A percentile compares a stretch with the other conserved stretches of the same genome.
Conservation (phyloP, 163 green algal genomes). For the Scenedesmus sp. region DNA sequence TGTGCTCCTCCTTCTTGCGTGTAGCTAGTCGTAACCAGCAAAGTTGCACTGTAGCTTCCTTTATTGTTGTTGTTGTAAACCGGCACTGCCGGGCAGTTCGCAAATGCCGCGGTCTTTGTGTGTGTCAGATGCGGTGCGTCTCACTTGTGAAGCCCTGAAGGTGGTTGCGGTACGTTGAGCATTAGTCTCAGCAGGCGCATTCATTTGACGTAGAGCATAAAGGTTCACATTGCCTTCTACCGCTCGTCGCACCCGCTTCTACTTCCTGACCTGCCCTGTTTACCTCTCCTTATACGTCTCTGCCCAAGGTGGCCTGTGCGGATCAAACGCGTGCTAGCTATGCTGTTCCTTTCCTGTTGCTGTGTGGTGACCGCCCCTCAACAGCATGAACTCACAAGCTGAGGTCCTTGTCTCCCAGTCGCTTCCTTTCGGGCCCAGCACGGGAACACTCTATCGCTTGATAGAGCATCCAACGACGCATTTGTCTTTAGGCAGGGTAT, state of each 20-base stretch:
- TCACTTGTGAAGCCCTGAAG: neutral
- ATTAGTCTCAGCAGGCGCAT: neutral
- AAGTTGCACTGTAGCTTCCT: neutral
- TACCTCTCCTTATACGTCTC: neutral
- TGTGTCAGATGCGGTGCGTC: neutral
- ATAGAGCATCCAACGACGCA: constrained; percentile 13
- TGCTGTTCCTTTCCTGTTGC: constrained; percentile 5
- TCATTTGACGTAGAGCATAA: neutral
- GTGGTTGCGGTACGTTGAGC: neutral
- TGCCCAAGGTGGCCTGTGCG: neutral
- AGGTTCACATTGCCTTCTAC: neutral
- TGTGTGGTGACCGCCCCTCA: neutral
- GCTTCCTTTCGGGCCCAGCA: neutral
- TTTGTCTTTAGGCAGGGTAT: neutral
- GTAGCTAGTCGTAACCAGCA: neutral
- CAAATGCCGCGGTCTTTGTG: neutral
- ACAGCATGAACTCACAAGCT: constrained; percentile 12
- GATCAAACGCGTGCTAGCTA: constrained; percentile 16
- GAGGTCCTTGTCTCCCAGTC: constrained; percentile 10
- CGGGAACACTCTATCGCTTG: neutral
- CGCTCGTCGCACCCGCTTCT: neutral
- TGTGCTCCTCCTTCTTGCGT: neutral
- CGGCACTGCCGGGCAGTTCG: neutral
- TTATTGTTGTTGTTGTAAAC: too few species aligned
- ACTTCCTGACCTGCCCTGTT: neutral